Conservation (phyloP, 306 rosid species). For the Ochetophila trinervis region DNA sequence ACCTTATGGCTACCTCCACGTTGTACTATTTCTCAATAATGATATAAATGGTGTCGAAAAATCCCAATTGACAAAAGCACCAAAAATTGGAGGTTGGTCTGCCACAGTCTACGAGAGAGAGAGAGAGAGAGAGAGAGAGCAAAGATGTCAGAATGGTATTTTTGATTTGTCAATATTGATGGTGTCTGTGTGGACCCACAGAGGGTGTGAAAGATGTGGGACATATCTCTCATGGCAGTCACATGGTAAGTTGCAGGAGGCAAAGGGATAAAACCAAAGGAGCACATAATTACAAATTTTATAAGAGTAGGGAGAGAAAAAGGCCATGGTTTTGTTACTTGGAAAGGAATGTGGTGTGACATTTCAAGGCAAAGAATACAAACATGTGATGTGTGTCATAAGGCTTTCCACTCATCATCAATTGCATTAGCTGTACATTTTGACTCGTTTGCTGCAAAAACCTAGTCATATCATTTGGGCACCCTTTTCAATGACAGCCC, state of each 20-base stretch:
- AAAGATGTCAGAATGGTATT: not conserved
- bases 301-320: not conserved
- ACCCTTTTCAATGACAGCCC: conserved; percentile 17
- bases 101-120: not conserved
- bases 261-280: not conserved
- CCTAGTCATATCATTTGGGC: conserved; percentile 27
- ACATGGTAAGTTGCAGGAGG: conserved; percentile 17
- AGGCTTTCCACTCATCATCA: not conserved
- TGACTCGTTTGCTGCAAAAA: conserved; percentile 6
- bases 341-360: conserved; percentile 29
- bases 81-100: not conserved
- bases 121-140: not conserved
- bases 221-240: conserved; percentile 18
- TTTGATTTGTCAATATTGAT: not conserved
- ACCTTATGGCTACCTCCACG: too few relatives aligned
- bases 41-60: too few relatives aligned
- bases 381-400: conserved; percentile 30
- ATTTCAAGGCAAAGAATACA: conserved; percentile 16
- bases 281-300: conserved; percentile 4
- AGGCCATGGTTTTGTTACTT: not conserved
- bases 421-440: conserved; percentile 25
- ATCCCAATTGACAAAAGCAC: not conserved
- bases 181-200: not conserved
- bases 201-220: conserved; percentile 6
- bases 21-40: too few relatives aligned